Evolutionary conservation across 306 rosid genomes (phyloP), one percentile per base, ranked within the genome.

Genomic region (Biancaea sappan): DNA sequence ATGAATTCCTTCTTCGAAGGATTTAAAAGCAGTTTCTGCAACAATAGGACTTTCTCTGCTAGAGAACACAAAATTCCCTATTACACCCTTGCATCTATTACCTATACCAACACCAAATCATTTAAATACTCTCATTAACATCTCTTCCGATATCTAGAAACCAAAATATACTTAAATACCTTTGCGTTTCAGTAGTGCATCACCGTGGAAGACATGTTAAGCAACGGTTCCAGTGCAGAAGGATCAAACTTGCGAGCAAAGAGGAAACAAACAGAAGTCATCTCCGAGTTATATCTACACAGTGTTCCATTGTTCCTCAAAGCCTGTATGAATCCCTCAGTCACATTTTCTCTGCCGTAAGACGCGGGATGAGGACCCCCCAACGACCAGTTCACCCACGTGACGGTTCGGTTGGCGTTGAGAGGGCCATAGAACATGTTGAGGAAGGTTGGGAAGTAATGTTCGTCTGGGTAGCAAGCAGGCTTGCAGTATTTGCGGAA

Each of bases 391-490:
- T 94, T 88, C 29, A 94, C 99, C 96, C 96, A 91, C 2, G 97
- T 94, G 22, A 91, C 84, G 0, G 95, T 90, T 66, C 98, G 82
- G 73, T 94, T 94, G 0, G 99, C 84, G 64, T 94, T 94, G 16
- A 74, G 85, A 5, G 88, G 58, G 57, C 89, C 93, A 59, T 87
- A 86, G 79, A 88, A 88, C 95, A 91, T 92, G 71, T 94, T 92
- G 52, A 92, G 67, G 82, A 71, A 94, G 29, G 97, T 94, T 11
- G 97, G 93, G 73, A 94, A 43, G 81, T 90, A 94, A 79, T 94
- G 96, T 47, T 94, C 97, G 53, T 94, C 99, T 0, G 99, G 99
- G 79, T 90, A 90, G 82, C 98, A 94, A 51, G 99, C 95, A 37
- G 99, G 99, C 77, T 84, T 83, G 29, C 99, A 94, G 67, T 85